Conservation (phyloP, 164 flowering plant genomes). For the Chimonanthus praecox region DNA sequence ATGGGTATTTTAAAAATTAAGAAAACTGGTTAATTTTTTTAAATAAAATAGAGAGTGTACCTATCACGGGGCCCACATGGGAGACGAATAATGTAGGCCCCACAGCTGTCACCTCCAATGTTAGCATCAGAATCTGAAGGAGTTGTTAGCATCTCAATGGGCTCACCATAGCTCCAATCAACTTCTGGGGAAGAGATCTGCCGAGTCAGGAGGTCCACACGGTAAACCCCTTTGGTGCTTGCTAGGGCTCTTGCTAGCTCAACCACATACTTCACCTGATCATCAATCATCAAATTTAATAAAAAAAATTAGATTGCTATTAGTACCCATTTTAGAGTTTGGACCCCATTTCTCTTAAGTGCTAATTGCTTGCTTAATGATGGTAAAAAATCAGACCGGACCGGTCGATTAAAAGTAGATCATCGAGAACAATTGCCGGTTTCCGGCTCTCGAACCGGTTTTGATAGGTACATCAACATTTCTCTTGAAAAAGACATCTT, state of each 20-base stretch:
- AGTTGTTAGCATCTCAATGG: slow-evolving; percentile 67
- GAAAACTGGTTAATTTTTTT: background rate
- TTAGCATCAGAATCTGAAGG: slow-evolving; percentile 41
- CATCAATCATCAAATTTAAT: background rate
- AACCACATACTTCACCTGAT: slow-evolving; percentile 80
- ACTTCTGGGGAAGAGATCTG: slow-evolving; percentile 66
- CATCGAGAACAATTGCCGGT: too few relatives aligned
- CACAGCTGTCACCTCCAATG: slow-evolving; percentile 26
- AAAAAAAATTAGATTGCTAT: background rate
- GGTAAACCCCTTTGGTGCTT: slow-evolving; percentile 54
- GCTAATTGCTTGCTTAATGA: too few relatives aligned
- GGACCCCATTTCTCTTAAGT: background rate
- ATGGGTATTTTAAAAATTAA: background rate
- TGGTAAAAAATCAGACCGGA: too few relatives aligned
- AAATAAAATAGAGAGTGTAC: background rate
- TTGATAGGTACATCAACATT: too few relatives aligned
- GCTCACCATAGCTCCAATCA: slow-evolving; percentile 72
- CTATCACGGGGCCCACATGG: slow-evolving; percentile 64
- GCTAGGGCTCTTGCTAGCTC: slow-evolving; percentile 78
- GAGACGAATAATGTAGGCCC: slow-evolving; percentile 73
- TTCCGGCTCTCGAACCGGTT: too few relatives aligned
- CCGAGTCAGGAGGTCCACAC: slow-evolving; percentile 77
- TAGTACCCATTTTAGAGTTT: background rate
- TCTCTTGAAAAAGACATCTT: too few relatives aligned
- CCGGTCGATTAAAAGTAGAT: too few relatives aligned